Base-by-base conservation (phyloP, 176 grass and related monocot genomes). In the Oryza rufipogon region DNA sequence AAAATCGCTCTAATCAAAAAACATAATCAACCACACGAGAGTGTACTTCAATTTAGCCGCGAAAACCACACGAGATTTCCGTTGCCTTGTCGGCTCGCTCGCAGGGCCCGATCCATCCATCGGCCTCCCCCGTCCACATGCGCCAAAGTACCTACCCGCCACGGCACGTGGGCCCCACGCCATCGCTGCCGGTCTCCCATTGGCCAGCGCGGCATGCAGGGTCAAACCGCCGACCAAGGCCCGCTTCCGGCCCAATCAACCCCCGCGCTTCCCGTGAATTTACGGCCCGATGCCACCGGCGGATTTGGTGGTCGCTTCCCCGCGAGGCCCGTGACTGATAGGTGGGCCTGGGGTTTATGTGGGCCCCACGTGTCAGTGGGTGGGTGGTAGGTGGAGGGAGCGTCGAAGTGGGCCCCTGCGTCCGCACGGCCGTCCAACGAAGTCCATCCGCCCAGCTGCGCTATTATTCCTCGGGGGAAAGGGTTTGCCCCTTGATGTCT, bases 381-480 rank as follows among this genome's bases (percentile, higher is more conserved):
- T 0, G 2, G 4, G 0, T 7, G 22, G 49, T 26, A 3, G 48
- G 19, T 64, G 23, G 15, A 0, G 0, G 17, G 2, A 0, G 1
- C 13, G 79, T 77, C 6, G 7, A 1, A 11, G 74, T n/a, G 0
- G 73, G 73, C 67, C 79, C 67, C 79, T 60, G 25, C 34, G 17
- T 8, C 44, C 9, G 73, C 67, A 36, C 67, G 61, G 69, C 89
- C 80, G 89, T 75, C 84, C 89, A 83, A 80, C 61, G 16, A 63
- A 42, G 84, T 52, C 75, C 88, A 30, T 80, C 88, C 80, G 84
- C 84, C 89, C 70, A 87, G 49, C 14, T 14, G 13, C 32, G 17
- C 32, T 44, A 90, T 90, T 65, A 90, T 90, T 80, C 84, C 69
- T 30, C 52, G 5, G 16, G 33, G 74, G 0, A 51, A 70, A 64